These are phyloP conservation scores for Fusarium piperis DNA, from an alignment of 2,329 filamentous ascomycete genomes.

Conservation along the genomic window DNA sequence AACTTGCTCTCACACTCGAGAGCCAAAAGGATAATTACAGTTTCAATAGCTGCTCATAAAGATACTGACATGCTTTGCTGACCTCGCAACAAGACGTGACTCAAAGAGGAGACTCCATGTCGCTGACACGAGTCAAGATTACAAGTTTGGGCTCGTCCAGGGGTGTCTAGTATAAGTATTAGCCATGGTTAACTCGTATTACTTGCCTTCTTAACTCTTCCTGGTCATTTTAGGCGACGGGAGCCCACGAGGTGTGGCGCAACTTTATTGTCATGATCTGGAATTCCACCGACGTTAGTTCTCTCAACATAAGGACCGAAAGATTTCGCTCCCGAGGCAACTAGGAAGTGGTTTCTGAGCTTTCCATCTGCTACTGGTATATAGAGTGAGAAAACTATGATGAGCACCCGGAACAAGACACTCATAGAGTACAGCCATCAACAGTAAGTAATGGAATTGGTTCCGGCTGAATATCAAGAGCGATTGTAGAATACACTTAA, in stretches of 20 bases:
- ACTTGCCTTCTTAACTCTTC: background rate
- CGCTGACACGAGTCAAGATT: background rate
- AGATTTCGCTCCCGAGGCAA: background rate
- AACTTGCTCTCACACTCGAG: background rate
- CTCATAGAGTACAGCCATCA: too few species aligned
- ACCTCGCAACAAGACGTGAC: background rate
- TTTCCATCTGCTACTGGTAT: background rate
- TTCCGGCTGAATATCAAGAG: background rate
- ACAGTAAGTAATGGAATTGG: background rate
- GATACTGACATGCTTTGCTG: background rate
- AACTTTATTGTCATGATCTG: background rate
- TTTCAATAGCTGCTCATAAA: background rate
- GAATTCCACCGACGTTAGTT: background rate
- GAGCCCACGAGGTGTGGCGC: background rate
- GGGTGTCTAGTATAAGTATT: background rate
- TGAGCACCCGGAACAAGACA: background rate
- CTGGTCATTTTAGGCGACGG: background rate
- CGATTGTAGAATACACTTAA: background rate
- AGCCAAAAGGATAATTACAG: background rate
- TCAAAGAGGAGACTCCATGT: background rate
- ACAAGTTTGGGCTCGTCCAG: background rate
- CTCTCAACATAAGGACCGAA: background rate
- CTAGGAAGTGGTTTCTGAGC: background rate
- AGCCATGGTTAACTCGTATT: background rate
- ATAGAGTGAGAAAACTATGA: too few species aligned